Evolutionary conservation across 768 basidiomycete genomes (phyloP), one percentile per base, ranked within the genome.

Genomic region (Mrakia gelida): DNA sequence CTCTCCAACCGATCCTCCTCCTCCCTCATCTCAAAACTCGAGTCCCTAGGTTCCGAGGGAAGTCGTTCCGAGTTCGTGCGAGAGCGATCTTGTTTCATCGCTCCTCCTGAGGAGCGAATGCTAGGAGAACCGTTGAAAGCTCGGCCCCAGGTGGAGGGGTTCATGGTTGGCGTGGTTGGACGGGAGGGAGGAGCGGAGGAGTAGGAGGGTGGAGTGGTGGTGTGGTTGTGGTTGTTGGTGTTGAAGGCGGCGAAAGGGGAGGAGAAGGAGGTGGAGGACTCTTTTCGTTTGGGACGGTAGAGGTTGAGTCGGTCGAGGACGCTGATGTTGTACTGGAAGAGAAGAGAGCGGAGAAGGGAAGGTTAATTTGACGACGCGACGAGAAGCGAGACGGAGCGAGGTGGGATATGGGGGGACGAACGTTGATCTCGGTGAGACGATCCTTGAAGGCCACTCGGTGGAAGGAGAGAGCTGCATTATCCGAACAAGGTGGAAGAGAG

Each of bases 371-470:
- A 5, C 28, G 65, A 34, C 16, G 30, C 23, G 34, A 41, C 26
- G 26, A 28, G 63, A 70, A 43, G 41, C 9, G 45, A 45, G 15
- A 26, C 28, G 59, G 28, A 7, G 59, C n/a, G 26, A 59, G 59
- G n/a, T 2, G 7, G 59, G 49, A 52, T n/a, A 13, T 21, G 49
- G 15, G 49, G 18, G 7, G 59, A 59, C 43, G 34, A n/a, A 71
- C 68, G 34, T 45, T 84, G 9, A 92, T 87, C 26, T 86, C 84
- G 16, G 88, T 87, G 6, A 92, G 85, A 71, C 92, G 91, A 49
- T 93, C 92, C 80, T 87, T 87, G 82, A 89, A 93, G 15, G 92
- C 92, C 4, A 88, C 90, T n/a, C 87, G 88, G 82, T 93, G 92
- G 84, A 93, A 93, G 32, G 88, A 86, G 81, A 91, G 91, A 0